A percentile compares a stretch with the other conserved stretches of the same genome.
Conservation (phyloP, 495 filamentous ascomycete genomes). For the Penicillium coprophilum region DNA sequence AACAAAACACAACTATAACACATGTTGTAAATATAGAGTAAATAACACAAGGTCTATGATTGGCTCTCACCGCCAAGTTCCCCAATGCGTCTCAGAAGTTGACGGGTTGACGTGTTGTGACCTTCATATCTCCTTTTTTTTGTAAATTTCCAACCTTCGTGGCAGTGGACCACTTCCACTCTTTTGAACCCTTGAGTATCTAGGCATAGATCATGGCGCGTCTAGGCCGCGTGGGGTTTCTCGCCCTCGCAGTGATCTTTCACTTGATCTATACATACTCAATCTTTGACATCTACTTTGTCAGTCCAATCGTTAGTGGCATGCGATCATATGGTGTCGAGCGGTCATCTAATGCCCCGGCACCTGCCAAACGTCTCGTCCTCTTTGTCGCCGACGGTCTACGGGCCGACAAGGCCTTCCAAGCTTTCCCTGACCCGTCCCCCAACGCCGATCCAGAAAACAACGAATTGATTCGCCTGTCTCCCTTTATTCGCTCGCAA, state of each 20-base stretch:
- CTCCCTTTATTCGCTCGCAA: slow-evolving; percentile 90
- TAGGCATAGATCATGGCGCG: slow-evolving; percentile 62
- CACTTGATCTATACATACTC: slow-evolving; percentile 93
- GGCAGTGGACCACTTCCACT: slow-evolving; percentile 24
- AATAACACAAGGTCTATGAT: slow-evolving; percentile 22
- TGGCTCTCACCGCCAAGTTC: slow-evolving; percentile 35
- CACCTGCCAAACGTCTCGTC: slow-evolving; percentile 86
- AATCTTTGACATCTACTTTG: slow-evolving; percentile 99
- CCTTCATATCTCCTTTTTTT: slow-evolving; percentile 24
- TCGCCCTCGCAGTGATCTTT: slow-evolving; percentile 88
- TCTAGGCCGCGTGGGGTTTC: slow-evolving; percentile 80
- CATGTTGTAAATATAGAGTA: too few relatives aligned
- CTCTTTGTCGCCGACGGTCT: slow-evolving; percentile 97
- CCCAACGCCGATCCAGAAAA: slow-evolving; percentile 54
- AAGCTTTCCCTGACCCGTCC: slow-evolving; percentile 88
- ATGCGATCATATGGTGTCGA: slow-evolving; percentile 81
- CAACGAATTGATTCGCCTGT: slow-evolving; percentile 67
- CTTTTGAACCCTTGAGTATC: slow-evolving; percentile 10
- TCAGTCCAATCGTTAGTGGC: slow-evolving; percentile 94
- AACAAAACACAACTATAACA: not conserved
- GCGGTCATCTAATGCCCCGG: slow-evolving; percentile 55
- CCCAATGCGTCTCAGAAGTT: slow-evolving; percentile 19
- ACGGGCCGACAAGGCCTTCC: slow-evolving; percentile 97
- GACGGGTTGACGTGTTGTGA: slow-evolving; percentile 17
- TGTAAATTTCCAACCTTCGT: slow-evolving; percentile 14